phyloP scores from a whole-genome alignment of 2,329 filamentous ascomycete species.

The Clathrospora elynae region DNA sequence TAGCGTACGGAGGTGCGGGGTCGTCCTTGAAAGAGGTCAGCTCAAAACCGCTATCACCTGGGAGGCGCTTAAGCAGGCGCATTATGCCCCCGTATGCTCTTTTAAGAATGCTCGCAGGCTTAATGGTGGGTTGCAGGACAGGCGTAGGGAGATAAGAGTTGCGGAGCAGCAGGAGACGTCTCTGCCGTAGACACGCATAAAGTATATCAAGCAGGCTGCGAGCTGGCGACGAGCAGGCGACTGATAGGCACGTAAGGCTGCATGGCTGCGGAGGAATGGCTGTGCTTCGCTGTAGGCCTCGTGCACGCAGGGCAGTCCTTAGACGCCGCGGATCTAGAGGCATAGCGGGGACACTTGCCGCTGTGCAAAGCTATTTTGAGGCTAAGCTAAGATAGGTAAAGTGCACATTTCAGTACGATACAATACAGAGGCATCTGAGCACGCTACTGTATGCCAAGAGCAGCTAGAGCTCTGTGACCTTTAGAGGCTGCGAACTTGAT shows the following conservation, averaged over 20 bases:
- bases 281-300: slow-evolving; percentile 6
- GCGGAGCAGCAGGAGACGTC: slow-evolving; percentile 8
- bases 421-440: background rate
- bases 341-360: background rate
- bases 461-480: too few relatives aligned
- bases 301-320: background rate
- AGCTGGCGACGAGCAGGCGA: background rate
- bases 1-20: slow-evolving; percentile 21
- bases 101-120: slow-evolving; percentile 9
- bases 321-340: too few relatives aligned
- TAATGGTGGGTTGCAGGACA: slow-evolving; percentile 5
- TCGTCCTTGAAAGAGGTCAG: slow-evolving; percentile 21
- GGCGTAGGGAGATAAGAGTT: slow-evolving; percentile 9
- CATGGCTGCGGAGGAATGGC: background rate
- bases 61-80: slow-evolving; percentile 22
- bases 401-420: too few relatives aligned
- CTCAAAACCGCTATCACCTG: slow-evolving; percentile 18
- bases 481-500: too few relatives aligned
- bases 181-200: slow-evolving; percentile 1
- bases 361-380: background rate
- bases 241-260: slow-evolving; percentile 2
- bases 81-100: slow-evolving; percentile 12
- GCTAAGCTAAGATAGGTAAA: background rate
- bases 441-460: slow-evolving; percentile 1
- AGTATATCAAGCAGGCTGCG: slow-evolving; percentile 16